Evolutionary conservation across 2,329 filamentous ascomycete species (phyloP).

Genomic region (Simplicillium aogashimaense): DNA sequence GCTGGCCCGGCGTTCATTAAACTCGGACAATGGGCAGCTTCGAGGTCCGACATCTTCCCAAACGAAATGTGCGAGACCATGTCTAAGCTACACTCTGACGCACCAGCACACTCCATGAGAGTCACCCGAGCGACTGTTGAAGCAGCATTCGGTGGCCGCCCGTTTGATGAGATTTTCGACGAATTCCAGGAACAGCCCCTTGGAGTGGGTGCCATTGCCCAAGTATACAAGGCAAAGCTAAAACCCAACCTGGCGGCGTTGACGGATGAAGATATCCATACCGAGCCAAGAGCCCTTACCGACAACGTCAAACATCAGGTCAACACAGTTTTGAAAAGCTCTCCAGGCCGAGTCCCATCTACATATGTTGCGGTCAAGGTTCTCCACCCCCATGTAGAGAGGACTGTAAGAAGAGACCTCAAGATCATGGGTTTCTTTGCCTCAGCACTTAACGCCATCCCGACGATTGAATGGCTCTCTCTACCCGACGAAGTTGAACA

Average conservation of each 20-base stretch:
- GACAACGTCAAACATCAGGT: slow-evolving; percentile 72
- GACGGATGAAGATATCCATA: slow-evolving; percentile 44
- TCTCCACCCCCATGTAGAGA: slow-evolving; percentile 82
- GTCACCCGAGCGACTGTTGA: slow-evolving; percentile 71
- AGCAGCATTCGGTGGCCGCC: slow-evolving; percentile 68
- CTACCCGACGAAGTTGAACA: slow-evolving; percentile 88
- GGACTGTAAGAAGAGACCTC: slow-evolving; percentile 80
- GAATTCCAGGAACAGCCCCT: slow-evolving; percentile 86
- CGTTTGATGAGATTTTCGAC: slow-evolving; percentile 88
- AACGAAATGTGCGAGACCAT: slow-evolving; percentile 84
- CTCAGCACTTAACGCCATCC: slow-evolving; percentile 69
- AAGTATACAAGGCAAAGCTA: slow-evolving; percentile 93
- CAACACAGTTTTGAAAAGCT: slow-evolving; percentile 76
- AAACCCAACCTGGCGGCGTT: slow-evolving; percentile 65
- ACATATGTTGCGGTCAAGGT: slow-evolving; percentile 94
- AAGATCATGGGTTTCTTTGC: slow-evolving; percentile 94
- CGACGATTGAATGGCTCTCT: slow-evolving; percentile 94
- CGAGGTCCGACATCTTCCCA: slow-evolving; percentile 91
- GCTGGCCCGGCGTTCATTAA: slow-evolving; percentile 97
- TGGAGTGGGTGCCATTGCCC: slow-evolving; percentile 91
- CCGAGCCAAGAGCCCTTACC: slow-evolving; percentile 37
- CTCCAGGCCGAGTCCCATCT: slow-evolving; percentile 76
- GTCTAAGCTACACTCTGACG: slow-evolving; percentile 91
- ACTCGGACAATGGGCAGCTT: slow-evolving; percentile 97
- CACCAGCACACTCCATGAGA: slow-evolving; percentile 78